These are phyloP conservation scores for Amorphotheca resinae DNA, from an alignment of 495 filamentous ascomycete genomes.

Conservation along the genomic window DNA sequence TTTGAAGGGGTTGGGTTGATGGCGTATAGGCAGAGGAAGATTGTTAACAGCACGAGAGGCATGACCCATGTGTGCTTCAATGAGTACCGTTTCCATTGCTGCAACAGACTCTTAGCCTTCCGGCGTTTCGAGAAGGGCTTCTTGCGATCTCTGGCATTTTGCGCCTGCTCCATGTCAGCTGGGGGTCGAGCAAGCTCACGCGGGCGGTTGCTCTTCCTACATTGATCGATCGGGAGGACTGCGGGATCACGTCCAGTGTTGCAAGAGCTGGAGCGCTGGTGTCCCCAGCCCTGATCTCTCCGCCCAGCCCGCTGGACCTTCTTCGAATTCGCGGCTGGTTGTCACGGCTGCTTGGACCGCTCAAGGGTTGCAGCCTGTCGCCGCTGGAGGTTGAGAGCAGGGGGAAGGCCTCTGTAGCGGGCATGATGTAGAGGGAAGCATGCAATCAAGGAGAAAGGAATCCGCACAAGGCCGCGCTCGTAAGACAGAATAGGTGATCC, in stretches of 20 bases:
- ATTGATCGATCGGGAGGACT: constrained; percentile 18
- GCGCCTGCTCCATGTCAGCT: constrained; percentile 11
- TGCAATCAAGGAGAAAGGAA: no score
- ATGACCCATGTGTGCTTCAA: constrained; percentile 71
- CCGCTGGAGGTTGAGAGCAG: constrained; percentile 9
- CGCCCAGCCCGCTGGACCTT: constrained; percentile 20
- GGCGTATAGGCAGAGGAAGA: constrained; percentile 56
- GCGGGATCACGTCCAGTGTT: constrained; percentile 19
- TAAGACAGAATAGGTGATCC: no score
- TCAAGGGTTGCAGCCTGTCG: constrained; percentile 11
- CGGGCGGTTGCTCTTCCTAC: constrained; percentile 1
- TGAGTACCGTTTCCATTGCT: constrained; percentile 51
- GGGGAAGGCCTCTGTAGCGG: constrained; percentile 18
- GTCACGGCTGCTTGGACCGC: constrained; percentile 1
- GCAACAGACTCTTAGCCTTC: constrained; percentile 48
- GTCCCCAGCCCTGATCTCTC: constrained; percentile 22
- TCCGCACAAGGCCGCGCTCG: no score
- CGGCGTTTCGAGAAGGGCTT: constrained; percentile 40
- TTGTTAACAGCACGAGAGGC: constrained; percentile 55
- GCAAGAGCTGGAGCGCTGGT: constrained; percentile 19
- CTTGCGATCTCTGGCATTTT: constrained; percentile 21
- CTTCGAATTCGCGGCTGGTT: constrained; percentile 17
- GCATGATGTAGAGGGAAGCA: constrained; percentile 1
- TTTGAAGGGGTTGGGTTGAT: constrained; percentile 72
- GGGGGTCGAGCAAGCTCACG: neutral